Evolutionary conservation across 2,329 filamentous ascomycete genomes (phyloP).

Genomic region (Anthostomella pinea): DNA sequence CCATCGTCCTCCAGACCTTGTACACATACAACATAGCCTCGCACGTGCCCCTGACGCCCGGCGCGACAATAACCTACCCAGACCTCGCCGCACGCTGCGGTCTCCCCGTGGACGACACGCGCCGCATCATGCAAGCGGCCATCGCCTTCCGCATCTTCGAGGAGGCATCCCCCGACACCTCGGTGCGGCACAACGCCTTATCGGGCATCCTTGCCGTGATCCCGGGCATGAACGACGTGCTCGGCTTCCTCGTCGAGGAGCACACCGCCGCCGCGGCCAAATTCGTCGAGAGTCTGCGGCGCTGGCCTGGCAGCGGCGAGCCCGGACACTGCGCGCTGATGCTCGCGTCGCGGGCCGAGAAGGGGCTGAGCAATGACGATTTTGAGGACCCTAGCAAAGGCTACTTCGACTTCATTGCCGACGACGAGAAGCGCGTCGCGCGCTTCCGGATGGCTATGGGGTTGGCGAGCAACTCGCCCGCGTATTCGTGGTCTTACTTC

Average conservation of each 20-base stretch:
- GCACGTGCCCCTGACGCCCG: constrained; percentile 17
- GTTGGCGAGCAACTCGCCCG: constrained; percentile 17
- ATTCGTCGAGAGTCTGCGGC: constrained; percentile 19
- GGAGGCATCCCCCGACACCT: constrained; percentile 19
- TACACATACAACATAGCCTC: constrained; percentile 23
- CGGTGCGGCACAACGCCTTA: constrained; percentile 24
- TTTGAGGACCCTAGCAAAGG: constrained; percentile 18
- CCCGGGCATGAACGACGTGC: constrained; percentile 15
- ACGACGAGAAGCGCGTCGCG: constrained; percentile 20
- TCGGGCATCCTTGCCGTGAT: constrained; percentile 13
- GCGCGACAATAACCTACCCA: constrained; percentile 12
- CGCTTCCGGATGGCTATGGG: constrained; percentile 27
- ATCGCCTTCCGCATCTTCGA: constrained; percentile 26
- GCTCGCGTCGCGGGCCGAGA: constrained; percentile 14
- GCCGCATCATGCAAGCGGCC: constrained; percentile 25
- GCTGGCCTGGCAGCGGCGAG: constrained; percentile 24
- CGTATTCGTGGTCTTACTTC: constrained; percentile 19
- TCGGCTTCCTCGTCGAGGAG: constrained; percentile 21
- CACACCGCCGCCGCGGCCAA: constrained; percentile 12
- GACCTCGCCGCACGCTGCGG: constrained; percentile 6
- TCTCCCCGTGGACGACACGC: constrained; percentile 22
- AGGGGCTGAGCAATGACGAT: constrained; percentile 7
- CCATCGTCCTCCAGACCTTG: constrained; percentile 19
- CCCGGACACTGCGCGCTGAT: constrained; percentile 24
- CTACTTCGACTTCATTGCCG: constrained; percentile 25